These are phyloP conservation scores for Rosellinia necatrix DNA, from an alignment of 2,329 filamentous ascomycete genomes.

Conservation along the genomic window DNA sequence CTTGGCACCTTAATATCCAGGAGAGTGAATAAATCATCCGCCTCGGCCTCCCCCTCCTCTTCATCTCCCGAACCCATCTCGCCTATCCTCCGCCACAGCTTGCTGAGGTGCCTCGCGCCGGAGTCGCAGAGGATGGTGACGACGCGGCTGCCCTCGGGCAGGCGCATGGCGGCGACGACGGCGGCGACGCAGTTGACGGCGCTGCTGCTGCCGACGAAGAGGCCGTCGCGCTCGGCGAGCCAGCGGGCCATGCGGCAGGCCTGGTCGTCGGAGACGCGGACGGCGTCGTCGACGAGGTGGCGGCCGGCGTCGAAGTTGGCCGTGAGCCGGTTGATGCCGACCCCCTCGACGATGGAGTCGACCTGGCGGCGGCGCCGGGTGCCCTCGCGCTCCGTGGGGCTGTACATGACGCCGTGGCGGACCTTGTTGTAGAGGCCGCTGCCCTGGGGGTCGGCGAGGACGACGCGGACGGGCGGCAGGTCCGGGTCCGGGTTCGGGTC, in stretches of 20 bases:
- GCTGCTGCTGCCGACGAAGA: conserved; percentile 93
- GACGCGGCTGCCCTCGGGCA: conserved; percentile 66
- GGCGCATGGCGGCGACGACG: conserved; percentile 66
- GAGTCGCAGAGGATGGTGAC: conserved; percentile 87
- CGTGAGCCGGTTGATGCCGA: conserved; percentile 94
- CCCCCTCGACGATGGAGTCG: conserved; percentile 93
- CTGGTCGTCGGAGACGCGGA: conserved; percentile 86
- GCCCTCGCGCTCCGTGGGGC: conserved; percentile 84
- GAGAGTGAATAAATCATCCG: conserved; percentile 53
- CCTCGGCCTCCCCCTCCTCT: conserved; percentile 59
- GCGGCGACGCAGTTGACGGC: conserved; percentile 94
- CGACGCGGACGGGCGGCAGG: conserved; percentile 57
- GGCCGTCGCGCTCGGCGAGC: conserved; percentile 92
- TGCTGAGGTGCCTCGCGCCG: conserved; percentile 81
- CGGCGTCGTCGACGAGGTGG: conserved; percentile 86
- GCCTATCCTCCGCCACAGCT: conserved; percentile 79
- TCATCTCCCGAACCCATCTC: conserved; percentile 70
- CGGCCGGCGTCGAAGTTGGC: conserved; percentile 88
- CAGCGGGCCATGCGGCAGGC: conserved; percentile 93
- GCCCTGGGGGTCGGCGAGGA: conserved; percentile 92
- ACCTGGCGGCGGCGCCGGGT: conserved; percentile 89
- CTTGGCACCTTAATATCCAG: conserved; percentile 49
- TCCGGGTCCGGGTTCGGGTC: too few relatives aligned
- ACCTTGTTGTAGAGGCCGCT: conserved; percentile 92
- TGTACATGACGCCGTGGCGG: conserved; percentile 95